These are phyloP conservation scores for Hyaloperonospora brassicae DNA, from an alignment of 352 stramenopile species.

Conservation along the genomic window DNA sequence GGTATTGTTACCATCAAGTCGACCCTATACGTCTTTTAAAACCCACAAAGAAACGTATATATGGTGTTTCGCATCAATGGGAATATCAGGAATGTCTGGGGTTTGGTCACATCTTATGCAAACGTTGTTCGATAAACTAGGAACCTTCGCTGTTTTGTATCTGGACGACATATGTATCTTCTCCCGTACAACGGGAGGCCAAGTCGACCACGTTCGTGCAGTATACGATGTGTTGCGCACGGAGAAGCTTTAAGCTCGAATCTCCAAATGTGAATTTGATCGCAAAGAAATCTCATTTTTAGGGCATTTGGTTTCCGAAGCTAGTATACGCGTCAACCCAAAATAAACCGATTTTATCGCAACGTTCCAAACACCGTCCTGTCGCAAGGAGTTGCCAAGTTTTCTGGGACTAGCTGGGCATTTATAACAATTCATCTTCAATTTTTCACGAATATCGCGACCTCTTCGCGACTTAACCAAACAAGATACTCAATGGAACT, in stretches of 20 bases:
- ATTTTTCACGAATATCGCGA: too few relatives aligned
- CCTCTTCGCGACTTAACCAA: neutral
- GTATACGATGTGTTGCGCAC: neutral
- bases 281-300: neutral
- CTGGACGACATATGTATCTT: slow-evolving; percentile 10
- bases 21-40: slow-evolving; percentile 3
- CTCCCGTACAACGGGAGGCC: slow-evolving; percentile 3
- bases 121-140: neutral
- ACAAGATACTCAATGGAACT: too few relatives aligned
- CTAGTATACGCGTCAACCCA: too few relatives aligned
- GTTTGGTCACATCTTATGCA: slow-evolving; percentile 6
- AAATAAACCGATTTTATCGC: too few relatives aligned
- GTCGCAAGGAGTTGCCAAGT: neutral
- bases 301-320: too few relatives aligned
- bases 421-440: too few relatives aligned
- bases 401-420: neutral
- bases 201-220: neutral
- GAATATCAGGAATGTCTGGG: slow-evolving; percentile 5
- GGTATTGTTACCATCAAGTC: neutral
- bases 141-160: slow-evolving; percentile 5
- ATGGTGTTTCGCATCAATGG: slow-evolving; percentile 5
- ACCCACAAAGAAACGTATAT: slow-evolving; percentile 2
- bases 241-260: neutral
- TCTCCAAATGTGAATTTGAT: neutral
- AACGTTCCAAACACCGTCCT: neutral